These are phyloP conservation scores for Globisporangium spinosum DNA, from an alignment of 352 stramenopile genomes.

Conservation along the genomic window DNA sequence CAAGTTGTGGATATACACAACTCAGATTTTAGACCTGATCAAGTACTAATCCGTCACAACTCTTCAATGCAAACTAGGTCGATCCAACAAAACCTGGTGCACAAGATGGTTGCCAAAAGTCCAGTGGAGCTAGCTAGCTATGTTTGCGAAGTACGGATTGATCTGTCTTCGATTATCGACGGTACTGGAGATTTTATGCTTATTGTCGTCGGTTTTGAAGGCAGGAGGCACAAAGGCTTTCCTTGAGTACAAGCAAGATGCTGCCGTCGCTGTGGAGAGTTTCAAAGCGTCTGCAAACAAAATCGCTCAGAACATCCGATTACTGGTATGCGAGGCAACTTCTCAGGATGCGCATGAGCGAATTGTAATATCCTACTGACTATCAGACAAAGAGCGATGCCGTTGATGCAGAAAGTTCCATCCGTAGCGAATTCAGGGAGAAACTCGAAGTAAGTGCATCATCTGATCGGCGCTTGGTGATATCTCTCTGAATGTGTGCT, in stretches of 20 bases:
- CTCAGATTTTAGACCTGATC: neutral
- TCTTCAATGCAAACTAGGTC: constrained; percentile 12
- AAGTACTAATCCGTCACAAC: neutral
- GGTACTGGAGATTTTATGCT: neutral
- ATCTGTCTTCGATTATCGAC: neutral
- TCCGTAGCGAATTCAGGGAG: neutral
- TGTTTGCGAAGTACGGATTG: constrained; percentile 30
- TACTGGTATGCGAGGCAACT: neutral
- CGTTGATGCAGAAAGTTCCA: neutral
- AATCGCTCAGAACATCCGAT: neutral
- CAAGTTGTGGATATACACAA: constrained; percentile 9
- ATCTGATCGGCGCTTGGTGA: neutral
- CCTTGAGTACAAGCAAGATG: neutral
- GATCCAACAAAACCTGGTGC: constrained; percentile 43
- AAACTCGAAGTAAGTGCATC: neutral
- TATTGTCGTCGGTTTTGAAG: neutral
- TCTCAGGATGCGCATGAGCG: neutral
- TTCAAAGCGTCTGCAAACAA: neutral
- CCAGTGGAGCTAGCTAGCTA: constrained; percentile 31
- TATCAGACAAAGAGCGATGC: neutral
- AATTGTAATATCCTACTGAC: neutral
- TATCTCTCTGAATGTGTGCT: neutral
- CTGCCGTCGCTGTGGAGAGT: neutral
- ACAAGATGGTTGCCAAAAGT: constrained; percentile 18
- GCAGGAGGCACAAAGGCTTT: neutral